Evolutionary conservation across 163 green algal genomes (phyloP).

Genomic region (Chloromonas sp.): DNA sequence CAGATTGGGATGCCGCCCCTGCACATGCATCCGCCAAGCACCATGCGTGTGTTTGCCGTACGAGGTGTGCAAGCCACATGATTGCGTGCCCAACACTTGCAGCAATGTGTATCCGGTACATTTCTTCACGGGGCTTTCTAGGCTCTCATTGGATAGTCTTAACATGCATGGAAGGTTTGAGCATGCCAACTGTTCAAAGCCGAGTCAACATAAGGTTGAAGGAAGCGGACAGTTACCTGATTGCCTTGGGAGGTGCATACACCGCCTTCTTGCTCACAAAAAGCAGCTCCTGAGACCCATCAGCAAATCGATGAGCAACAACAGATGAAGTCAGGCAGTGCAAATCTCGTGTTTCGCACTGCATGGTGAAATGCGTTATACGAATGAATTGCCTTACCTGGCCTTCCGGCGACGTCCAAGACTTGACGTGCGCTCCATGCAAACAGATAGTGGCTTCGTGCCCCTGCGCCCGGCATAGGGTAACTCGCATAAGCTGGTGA

Average conservation of each 20-base stretch:
- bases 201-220: neutral
- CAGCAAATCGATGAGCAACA: neutral
- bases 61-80: neutral
- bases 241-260: conserved; percentile 82
- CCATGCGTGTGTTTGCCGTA: neutral
- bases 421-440: conserved; percentile 68
- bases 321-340: neutral
- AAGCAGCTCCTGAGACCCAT: conserved; percentile 49
- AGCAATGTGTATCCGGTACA: neutral
- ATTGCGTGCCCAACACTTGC: neutral
- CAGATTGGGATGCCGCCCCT: conserved; percentile 76
- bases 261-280: conserved; percentile 73
- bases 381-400: conserved; percentile 23
- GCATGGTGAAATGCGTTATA: too few relatives aligned
- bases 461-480: too few relatives aligned
- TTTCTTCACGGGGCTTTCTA: neutral
- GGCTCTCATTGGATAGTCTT: neutral
- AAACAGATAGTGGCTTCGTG: too few relatives aligned
- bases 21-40: neutral
- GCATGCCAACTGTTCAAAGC: neutral
- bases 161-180: neutral
- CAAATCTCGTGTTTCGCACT: neutral
- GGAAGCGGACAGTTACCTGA: conserved; percentile 38
- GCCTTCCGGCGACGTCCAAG: conserved; percentile 43
- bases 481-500: too few relatives aligned